Base-by-base conservation (phyloP, 352 stramenopile species). In the Phytopythium litorale region DNA sequence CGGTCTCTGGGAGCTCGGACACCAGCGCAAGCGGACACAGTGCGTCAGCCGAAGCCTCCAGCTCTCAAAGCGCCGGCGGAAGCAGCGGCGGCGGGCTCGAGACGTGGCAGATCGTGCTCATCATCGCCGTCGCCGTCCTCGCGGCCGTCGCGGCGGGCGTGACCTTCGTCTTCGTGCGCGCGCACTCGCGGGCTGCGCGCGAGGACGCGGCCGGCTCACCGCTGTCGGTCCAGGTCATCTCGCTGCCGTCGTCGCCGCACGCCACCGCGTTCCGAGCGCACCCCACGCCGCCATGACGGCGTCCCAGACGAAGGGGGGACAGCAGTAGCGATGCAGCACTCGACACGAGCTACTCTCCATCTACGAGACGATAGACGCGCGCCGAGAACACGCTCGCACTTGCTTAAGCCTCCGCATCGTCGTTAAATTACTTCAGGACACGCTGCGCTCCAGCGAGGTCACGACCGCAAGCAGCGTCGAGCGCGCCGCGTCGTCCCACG, bases 391-490 rank as follows among this genome's bases (percentile, higher is more conserved):
- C 35, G 35, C 35, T 40, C 35, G 35, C 35, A 16, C 9, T 40
- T 16, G 9, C 35, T 40, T 9, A 11, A 40, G 35, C 9, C 23
- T 12, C 23, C n/a, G 12, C 3, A 12, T 6, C 35, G 35, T 15
- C 35, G 35, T 11, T 52, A 30, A 52, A 33, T 33, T 52, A 52
- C 43, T 16, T 56, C n/a, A 58, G 18, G 33, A 45, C 15, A 35
- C 13, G n/a, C 52, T 70, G 43, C 23, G 60, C 46, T 74, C 64
- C 2, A 77, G 55, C 2, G 60, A 70, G 0, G 53, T 62, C 51
- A 81, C 73, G 35, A 73, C 69, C 38, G 80, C 69, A 13, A 73
- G 60, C 3, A 85, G 45, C 23, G 63, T 73, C 7, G 63, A 61
- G 2, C 76, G 76, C 1, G 76, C 54, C 38, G 64, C 62, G 53